Base-by-base conservation (phyloP, 345 rosid species). In the Salix exigua region DNA sequence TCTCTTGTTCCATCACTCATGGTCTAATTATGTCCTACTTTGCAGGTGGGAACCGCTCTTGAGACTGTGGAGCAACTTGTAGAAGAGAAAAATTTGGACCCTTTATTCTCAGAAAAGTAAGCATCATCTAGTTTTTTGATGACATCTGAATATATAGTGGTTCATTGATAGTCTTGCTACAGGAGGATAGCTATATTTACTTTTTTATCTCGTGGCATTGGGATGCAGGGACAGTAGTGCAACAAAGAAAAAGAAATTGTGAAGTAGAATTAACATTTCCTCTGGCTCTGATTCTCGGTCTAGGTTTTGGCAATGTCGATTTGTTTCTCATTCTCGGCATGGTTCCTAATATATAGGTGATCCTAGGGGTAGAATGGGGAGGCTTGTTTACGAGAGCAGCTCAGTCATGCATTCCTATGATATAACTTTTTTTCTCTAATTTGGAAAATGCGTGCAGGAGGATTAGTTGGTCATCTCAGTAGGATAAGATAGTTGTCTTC, bases 21-120 rank as follows among this genome's bases (percentile, higher is more conserved):
- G 16, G 50, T 46, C 30, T 7, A 46, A 3, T 35, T 25, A 3
- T 10, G 21, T 65, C 58, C 48, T 38, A n/a, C 26, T 75, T 64
- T 78, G 50, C 79, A 94, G 97, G 94, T 90, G 69, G 93, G 91
- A 78, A 66, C 85, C 53, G 78, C 81, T 80, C 94, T 92, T 76
- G 90, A 89, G 87, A 81, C 82, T 50, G 83, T 91, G 72, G 96
- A 92, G 77, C 88, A 89, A 83, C 80, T 88, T 79, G 82, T 91
- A 60, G 97, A 92, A 84, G 98, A 94, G 83, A 89, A 88, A 80
- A 66, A 68, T 78, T 80, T 94, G 71, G 92, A 94, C 87, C 88
- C 88, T 62, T 82, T 94, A 63, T 87, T 75, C 78, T 75, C 92
- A 35, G 82, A 94, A 31, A 88, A 87, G 98, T 94, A 87, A 11